A percentile compares a stretch with the other conserved stretches of the same genome.
These are phyloP conservation scores for Ormosia emarginata DNA, from an alignment of 306 rosid genomes.

Conservation along the genomic window DNA sequence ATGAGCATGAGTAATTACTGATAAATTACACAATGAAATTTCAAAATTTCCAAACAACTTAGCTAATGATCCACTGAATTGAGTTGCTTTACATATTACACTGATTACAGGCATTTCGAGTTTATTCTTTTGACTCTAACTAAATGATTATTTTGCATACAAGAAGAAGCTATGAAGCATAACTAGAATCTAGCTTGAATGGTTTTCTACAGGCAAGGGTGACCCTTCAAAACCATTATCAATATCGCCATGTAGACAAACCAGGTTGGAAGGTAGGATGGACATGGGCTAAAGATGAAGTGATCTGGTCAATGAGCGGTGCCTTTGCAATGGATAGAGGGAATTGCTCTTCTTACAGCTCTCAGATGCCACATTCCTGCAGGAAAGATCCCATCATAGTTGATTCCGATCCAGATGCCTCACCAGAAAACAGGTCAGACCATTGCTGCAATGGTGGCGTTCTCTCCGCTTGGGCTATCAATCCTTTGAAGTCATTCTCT, in stretches of 20 bases:
- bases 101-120: neutral
- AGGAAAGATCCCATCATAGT: conserved; percentile 49
- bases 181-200: neutral
- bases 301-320: conserved; percentile 75
- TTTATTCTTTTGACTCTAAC: neutral
- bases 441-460: conserved; percentile 68
- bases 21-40: neutral
- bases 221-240: conserved; percentile 53
- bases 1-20: neutral
- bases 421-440: conserved; percentile 43
- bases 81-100: neutral
- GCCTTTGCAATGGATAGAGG: conserved; percentile 67
- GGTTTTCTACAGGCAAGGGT: conserved; percentile 59
- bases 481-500: conserved; percentile 53
- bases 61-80: neutral
- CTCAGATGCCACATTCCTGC: conserved; percentile 65
- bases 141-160: neutral
- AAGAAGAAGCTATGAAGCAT: neutral
- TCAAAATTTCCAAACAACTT: neutral
- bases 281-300: conserved; percentile 67
- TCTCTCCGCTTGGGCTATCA: conserved; percentile 53
- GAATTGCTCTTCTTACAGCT: conserved; percentile 51
- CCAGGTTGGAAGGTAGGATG: conserved; percentile 81
- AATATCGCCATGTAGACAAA: conserved; percentile 63
- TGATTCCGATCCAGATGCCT: conserved; percentile 43